Conservation (phyloP, 495 filamentous ascomycete genomes). For the Neurospora pannonica region DNA sequence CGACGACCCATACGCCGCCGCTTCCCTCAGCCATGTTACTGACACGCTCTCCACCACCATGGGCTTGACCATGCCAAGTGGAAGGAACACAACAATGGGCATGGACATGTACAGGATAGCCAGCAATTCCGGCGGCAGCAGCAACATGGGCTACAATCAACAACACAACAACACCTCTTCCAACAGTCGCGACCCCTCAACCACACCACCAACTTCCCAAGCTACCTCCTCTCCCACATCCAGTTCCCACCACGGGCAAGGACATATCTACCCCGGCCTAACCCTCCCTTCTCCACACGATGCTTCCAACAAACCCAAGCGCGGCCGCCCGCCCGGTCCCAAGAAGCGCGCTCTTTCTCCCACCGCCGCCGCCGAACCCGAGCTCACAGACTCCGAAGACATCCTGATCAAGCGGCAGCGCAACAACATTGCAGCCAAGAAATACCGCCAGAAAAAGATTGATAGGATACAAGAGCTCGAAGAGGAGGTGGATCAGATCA, state of each 20-base stretch:
- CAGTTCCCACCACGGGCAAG: not conserved
- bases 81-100: not conserved
- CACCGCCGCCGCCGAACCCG: not conserved
- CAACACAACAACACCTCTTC: not conserved
- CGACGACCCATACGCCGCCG: not conserved
- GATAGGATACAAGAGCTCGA: constrained; percentile 58
- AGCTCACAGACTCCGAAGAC: constrained; percentile 9
- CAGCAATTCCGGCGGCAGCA: not conserved
- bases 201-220: not conserved
- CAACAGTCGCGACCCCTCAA: not conserved
- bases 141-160: not conserved
- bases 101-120: not conserved
- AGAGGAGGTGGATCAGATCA: constrained; percentile 47
- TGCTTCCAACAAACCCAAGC: not conserved
- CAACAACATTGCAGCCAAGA: constrained; percentile 61
- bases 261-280: not conserved
- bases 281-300: not conserved
- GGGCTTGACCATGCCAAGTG: not conserved
- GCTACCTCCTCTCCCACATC: not conserved
- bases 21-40: not conserved
- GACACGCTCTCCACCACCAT: not conserved
- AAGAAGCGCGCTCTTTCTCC: not conserved
- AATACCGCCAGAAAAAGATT: constrained; percentile 62
- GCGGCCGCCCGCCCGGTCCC: constrained; percentile 4
- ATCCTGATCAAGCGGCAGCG: constrained; percentile 45